These are phyloP conservation scores for Berkeleyomyces rouxiae DNA, from an alignment of 2,329 filamentous ascomycete genomes.

Conservation along the genomic window DNA sequence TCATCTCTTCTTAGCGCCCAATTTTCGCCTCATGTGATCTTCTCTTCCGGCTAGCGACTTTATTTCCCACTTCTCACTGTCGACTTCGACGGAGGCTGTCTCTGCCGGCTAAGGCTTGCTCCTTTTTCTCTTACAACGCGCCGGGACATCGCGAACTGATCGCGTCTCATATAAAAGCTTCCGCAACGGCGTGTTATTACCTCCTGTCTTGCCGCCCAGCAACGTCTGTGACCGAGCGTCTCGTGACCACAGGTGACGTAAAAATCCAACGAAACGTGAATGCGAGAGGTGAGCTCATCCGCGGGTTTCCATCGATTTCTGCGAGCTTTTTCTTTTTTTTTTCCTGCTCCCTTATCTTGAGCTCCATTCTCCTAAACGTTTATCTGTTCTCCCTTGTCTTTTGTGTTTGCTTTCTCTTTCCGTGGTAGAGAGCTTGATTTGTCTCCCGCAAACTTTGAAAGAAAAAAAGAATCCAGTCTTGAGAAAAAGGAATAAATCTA, in stretches of 20 bases:
- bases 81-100: too few species aligned
- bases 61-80: neutral
- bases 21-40: neutral
- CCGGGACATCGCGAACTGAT: too few species aligned
- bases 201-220: too few species aligned
- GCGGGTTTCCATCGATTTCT: conserved; percentile 7
- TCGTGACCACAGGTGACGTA: neutral
- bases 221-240: too few species aligned
- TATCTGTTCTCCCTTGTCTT: neutral
- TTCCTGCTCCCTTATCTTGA: neutral
- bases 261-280: neutral
- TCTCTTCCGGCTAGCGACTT: neutral
- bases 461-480: too few species aligned
- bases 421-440: neutral
- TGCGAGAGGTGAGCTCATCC: conserved; percentile 10
- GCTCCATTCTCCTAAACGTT: neutral
- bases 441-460: neutral
- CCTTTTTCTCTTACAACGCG: too few species aligned
- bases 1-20: neutral
- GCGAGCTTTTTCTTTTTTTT: neutral
- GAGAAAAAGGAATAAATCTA: too few species aligned
- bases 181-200: too few species aligned
- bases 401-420: neutral
- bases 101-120: too few species aligned
- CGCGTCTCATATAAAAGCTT: too few species aligned